Base-by-base conservation (phyloP, 345 rosid species). In the Salix purpurea region DNA sequence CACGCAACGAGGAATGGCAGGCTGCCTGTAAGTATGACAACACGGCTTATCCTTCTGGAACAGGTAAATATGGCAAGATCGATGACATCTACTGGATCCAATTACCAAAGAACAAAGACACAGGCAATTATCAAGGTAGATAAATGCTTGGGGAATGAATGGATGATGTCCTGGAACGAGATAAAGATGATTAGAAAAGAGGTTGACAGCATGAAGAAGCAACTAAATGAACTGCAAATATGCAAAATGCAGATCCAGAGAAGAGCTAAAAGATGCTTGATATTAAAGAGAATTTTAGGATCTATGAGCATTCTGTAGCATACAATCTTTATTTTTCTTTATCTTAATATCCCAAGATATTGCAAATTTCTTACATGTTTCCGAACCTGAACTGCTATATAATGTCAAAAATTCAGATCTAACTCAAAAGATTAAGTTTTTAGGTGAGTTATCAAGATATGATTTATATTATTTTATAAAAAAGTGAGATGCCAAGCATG, bases 121-220 rank as follows among this genome's bases (percentile, higher is more conserved):
- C 87, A 74, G 71, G 48, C 86, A 5, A 71, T 77, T 26, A 73
- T 82, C 23, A 81, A 80, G 77, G 66, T 77, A 7, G 52, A 76
- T 8, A 75, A 67, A 39, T 73, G 79, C 64, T 69, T 62, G 23
- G 80, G 88, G 36, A 74, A 65, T 40, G 69, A 50, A 70, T 70
- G 70, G 68, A 24, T 72, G 56, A 46, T 77, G 7, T 66, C 78
- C 3, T 79, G 44, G 12, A 78, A 79, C 14, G 91, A 90, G 85
- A 76, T 89, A 65, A 85, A 44, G 44, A 64, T 76, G 80, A 85
- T 90, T 84, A 89, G 70, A 73, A 75, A 84, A 69, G 94, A 89
- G 67, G 91, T 90, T 19, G 86, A 86, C 54, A 48, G 15, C 11
- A 84, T 90, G 87, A 87, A 89, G 79, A 23, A 70, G 86, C 89